Evolutionary conservation across 2,329 filamentous ascomycete species (phyloP).

Genomic region (Hypoxylon sp.): DNA sequence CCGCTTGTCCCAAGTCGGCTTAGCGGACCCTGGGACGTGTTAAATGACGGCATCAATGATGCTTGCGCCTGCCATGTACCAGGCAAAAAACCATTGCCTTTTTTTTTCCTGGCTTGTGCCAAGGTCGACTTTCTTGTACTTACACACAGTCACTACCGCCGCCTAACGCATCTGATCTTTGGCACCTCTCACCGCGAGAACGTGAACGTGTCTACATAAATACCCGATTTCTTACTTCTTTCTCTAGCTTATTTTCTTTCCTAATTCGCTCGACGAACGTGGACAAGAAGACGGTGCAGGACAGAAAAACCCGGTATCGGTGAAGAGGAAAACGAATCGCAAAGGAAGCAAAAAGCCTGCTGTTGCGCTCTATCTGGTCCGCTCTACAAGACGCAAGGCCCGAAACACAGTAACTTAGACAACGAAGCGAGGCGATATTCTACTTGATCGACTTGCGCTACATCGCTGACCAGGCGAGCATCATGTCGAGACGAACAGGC

Average conservation of each 20-base stretch:
- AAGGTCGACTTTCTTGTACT: conserved; percentile 2
- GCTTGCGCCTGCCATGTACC: conserved; percentile 23
- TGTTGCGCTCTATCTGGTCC: background rate
- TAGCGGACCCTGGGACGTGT: conserved; percentile 33
- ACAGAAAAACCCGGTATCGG: background rate
- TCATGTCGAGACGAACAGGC: conserved; percentile 71
- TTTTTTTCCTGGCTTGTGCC: conserved; percentile 7
- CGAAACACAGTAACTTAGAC: too few species aligned
- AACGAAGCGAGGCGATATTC: conserved; percentile 1
- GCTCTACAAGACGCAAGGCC: background rate
- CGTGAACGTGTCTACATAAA: background rate
- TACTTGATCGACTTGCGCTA: conserved; percentile 6
- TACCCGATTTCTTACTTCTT: background rate
- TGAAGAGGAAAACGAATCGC: background rate
- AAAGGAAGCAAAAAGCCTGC: background rate
- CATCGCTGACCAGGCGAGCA: conserved; percentile 19
- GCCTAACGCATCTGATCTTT: background rate
- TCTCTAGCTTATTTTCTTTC: background rate
- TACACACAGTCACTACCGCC: background rate
- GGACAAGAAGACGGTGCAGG: conserved; percentile 1
- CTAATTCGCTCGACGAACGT: background rate
- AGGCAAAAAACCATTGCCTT: conserved; percentile 5
- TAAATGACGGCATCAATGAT: conserved; percentile 37
- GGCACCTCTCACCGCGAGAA: background rate
- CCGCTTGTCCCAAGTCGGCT: conserved; percentile 22